Conservation (phyloP, 2,329 filamentous ascomycete species). For the Lasiodiplodia sp. region DNA sequence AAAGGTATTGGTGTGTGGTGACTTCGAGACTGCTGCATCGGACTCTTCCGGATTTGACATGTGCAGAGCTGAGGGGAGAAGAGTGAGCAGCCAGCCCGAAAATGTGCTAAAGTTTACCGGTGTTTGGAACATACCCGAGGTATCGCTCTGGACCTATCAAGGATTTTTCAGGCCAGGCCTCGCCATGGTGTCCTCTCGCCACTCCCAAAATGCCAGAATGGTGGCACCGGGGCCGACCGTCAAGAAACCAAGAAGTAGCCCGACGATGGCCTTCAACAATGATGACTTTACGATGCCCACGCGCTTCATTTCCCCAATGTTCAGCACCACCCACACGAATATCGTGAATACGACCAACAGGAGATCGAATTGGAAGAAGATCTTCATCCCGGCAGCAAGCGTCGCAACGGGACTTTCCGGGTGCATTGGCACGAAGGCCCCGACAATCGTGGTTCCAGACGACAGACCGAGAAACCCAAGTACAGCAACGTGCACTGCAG, state of each 20-base stretch:
- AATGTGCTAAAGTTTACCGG: too few relatives aligned
- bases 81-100: too few relatives aligned
- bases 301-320: background rate
- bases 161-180: background rate
- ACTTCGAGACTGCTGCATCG: too few relatives aligned
- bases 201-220: background rate
- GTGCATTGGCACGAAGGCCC: background rate
- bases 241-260: background rate
- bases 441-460: background rate
- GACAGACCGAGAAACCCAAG: background rate
- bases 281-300: background rate
- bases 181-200: constrained; percentile 12
- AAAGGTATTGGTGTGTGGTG: background rate
- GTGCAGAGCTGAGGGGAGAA: too few relatives aligned
- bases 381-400: background rate
- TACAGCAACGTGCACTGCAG: background rate
- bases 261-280: background rate
- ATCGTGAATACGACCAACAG: background rate
- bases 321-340: background rate
- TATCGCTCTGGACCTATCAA: background rate
- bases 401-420: background rate
- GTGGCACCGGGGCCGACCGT: constrained; percentile 2
- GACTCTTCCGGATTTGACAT: too few relatives aligned
- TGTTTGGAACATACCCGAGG: background rate
- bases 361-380: constrained; percentile 11